Conservation (phyloP, 257 asterid genomes). For the Fraxinus cuspidata region DNA sequence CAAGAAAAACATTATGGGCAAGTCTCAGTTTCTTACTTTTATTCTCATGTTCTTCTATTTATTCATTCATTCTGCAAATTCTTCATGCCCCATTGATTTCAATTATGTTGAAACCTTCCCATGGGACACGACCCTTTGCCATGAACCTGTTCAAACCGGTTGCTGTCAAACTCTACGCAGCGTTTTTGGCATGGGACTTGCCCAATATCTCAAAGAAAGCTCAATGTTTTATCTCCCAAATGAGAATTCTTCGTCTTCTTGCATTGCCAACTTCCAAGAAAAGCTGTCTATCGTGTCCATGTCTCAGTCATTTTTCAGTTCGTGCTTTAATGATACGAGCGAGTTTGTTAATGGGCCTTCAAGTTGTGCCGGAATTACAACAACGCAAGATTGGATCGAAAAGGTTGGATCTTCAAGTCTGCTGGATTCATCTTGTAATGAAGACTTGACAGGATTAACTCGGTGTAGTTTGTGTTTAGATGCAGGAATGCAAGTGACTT, state of each 20-base stretch:
- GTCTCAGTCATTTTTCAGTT: constrained; percentile 21
- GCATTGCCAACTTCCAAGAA: constrained; percentile 34
- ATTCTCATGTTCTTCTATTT: constrained; percentile 12
- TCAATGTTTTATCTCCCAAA: constrained; percentile 54
- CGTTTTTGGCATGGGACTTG: constrained; percentile 52
- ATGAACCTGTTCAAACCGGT: constrained; percentile 27
- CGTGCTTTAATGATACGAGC: constrained; percentile 49
- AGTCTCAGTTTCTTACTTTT: constrained; percentile 17
- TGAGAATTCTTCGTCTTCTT: constrained; percentile 41
- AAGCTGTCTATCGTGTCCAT: constrained; percentile 31
- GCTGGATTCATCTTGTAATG: constrained; percentile 52
- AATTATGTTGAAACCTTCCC: constrained; percentile 53
- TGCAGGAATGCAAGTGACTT: constrained; percentile 52
- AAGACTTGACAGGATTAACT: constrained; percentile 46
- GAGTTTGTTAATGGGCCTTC: constrained; percentile 35
- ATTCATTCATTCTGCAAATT: constrained; percentile 18
- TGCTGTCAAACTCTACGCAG: constrained; percentile 65
- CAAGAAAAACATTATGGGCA: constrained; percentile 20
- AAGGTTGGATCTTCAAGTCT: constrained; percentile 26
- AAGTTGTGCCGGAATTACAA: constrained; percentile 54
- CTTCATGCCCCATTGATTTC: constrained; percentile 54
- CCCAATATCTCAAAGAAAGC: constrained; percentile 42
- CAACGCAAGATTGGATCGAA: constrained; percentile 41
- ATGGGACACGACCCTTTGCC: constrained; percentile 61
- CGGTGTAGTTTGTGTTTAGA: constrained; percentile 55